Evolutionary conservation across 805 yeast species (phyloP).

Genomic region (Barnettozyma populi): DNA sequence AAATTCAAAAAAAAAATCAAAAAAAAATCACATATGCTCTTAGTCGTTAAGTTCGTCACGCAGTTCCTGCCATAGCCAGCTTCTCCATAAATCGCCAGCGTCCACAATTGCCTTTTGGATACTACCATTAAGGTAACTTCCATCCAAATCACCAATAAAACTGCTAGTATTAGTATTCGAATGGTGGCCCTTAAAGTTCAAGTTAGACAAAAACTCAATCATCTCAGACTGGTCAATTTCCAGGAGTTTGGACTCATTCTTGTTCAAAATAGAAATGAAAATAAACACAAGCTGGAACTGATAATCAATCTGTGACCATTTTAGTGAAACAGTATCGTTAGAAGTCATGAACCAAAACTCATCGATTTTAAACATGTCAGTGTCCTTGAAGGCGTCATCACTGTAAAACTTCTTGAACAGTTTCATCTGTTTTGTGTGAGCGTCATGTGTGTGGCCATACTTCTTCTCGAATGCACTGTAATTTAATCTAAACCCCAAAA

Average conservation of each 20-base stretch:
- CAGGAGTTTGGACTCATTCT: slow-evolving; percentile 69
- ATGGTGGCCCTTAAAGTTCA: slow-evolving; percentile 5
- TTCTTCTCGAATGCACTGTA: slow-evolving; percentile 20
- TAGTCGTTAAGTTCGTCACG: slow-evolving; percentile 34
- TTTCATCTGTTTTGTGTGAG: slow-evolving; percentile 17
- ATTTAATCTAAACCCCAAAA: slow-evolving; percentile 68
- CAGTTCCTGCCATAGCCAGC: slow-evolving; percentile 64
- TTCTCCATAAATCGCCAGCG: slow-evolving; percentile 87
- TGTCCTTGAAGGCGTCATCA: slow-evolving; percentile 7
- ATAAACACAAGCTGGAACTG: slow-evolving; percentile 74
- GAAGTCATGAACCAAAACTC: slow-evolving; percentile 20
- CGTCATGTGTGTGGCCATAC: slow-evolving; percentile 2
- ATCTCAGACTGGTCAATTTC: slow-evolving; percentile 91
- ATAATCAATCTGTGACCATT: slow-evolving; percentile 61
- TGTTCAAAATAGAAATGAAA: slow-evolving; percentile 71
- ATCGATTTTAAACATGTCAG: slow-evolving; percentile 7
- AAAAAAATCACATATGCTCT: not conserved
- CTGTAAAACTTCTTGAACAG: slow-evolving; percentile 19
- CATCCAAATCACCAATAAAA: not conserved
- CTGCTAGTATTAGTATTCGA: not conserved
- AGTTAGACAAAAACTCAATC: slow-evolving; percentile 62
- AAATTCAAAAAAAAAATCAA: not conserved
- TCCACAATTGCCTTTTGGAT: slow-evolving; percentile 69
- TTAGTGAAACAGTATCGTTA: slow-evolving; percentile 27
- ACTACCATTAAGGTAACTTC: slow-evolving; percentile 21